Conservation (phyloP, 202 grass and related monocot genomes). For the Zoysia matrella region DNA sequence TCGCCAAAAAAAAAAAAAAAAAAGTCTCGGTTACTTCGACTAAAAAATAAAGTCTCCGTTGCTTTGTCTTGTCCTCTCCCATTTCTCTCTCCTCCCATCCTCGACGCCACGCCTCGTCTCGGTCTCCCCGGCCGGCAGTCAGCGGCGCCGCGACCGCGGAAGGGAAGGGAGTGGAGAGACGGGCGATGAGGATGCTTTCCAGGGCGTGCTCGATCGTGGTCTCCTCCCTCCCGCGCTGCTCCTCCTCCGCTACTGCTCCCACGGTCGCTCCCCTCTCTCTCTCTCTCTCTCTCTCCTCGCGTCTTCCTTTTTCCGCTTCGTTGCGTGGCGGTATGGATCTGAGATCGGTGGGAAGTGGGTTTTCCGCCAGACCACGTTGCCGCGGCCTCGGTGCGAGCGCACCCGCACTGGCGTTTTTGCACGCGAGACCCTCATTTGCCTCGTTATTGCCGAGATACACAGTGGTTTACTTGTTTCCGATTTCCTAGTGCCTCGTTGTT, state of each 20-base stretch:
- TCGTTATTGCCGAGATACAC: not conserved
- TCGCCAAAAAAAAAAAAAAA: not conserved
- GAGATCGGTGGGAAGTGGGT: not conserved
- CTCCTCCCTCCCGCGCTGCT: slow-evolving; percentile 70
- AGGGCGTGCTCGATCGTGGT: slow-evolving; percentile 70
- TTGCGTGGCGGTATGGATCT: slow-evolving; percentile 34
- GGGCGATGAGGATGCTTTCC: slow-evolving; percentile 63
- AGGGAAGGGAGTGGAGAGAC: not conserved
- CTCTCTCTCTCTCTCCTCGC: not conserved
- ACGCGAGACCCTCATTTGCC: slow-evolving; percentile 9
- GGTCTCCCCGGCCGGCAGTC: not conserved
- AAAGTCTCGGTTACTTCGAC: too few relatives aligned
- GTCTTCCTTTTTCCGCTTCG: not conserved
- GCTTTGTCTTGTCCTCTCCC: not conserved
- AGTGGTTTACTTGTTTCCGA: not conserved
- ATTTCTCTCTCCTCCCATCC: not conserved
- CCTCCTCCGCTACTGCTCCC: slow-evolving; percentile 48
- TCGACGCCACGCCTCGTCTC: slow-evolving; percentile 6
- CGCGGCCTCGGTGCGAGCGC: slow-evolving; percentile 18
- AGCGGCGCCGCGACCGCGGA: slow-evolving; percentile 21
- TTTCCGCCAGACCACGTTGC: not conserved
- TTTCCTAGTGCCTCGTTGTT: not conserved
- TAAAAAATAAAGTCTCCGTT: not conserved
- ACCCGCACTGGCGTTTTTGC: slow-evolving; percentile 10
- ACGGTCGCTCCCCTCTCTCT: slow-evolving; percentile 29